These are phyloP conservation scores for Tricholoma bakamatsutake DNA, from an alignment of 768 basidiomycete genomes.

Conservation along the genomic window DNA sequence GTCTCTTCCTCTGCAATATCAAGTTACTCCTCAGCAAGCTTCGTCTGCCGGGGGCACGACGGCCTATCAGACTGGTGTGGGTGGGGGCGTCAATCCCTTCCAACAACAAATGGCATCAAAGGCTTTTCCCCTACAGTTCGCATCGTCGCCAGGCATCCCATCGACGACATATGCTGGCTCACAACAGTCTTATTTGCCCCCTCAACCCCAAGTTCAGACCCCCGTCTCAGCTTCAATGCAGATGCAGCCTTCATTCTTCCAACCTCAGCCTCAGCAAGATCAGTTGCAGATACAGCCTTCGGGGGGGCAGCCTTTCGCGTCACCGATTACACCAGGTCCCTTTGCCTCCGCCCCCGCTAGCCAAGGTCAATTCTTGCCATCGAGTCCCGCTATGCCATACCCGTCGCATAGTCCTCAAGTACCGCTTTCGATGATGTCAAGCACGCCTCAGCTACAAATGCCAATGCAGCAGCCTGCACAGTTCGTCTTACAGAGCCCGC, in stretches of 20 bases:
- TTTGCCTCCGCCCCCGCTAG: conserved; percentile 23
- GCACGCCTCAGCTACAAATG: conserved; percentile 16
- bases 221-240: conserved; percentile 13
- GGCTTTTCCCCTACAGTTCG: conserved; percentile 20
- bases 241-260: conserved; percentile 14
- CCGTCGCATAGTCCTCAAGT: conserved; percentile 31
- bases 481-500: conserved; percentile 4
- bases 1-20: conserved; percentile 48
- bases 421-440: conserved; percentile 15
- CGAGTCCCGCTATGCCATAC: conserved; percentile 30
- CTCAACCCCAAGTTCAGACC: conserved; percentile 13
- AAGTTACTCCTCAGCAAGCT: conserved; percentile 11
- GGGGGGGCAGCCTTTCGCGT: conserved; percentile 6
- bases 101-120: conserved; percentile 22
- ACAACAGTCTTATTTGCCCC: conserved; percentile 18
- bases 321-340: conserved; percentile 12
- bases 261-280: conserved; percentile 20
- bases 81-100: conserved; percentile 22
- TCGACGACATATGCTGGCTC: conserved; percentile 3
- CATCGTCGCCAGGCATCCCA: conserved; percentile 3
- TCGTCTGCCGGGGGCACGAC: conserved; percentile 7
- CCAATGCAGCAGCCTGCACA: not conserved
- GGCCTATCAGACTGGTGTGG: conserved; percentile 18
- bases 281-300: conserved; percentile 18
- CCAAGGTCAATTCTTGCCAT: conserved; percentile 26